phyloP scores from a whole-genome alignment of 495 filamentous ascomycete species.

The Sordaria brevicollis region DNA sequence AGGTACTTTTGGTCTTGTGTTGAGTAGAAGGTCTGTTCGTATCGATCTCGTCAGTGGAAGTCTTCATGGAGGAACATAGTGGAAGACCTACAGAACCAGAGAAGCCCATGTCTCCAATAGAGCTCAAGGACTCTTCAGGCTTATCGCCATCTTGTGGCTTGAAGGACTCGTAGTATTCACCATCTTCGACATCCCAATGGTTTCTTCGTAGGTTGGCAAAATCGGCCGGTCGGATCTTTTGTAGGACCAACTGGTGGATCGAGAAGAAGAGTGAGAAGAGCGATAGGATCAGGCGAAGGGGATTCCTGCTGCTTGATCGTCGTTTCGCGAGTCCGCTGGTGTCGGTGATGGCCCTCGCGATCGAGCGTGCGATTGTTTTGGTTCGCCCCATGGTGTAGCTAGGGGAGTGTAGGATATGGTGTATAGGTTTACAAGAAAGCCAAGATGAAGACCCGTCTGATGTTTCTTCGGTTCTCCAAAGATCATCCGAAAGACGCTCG shows the following conservation, averaged over 20 bases:
- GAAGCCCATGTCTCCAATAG: constrained; percentile 27
- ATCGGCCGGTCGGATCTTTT: constrained; percentile 26
- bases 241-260: constrained; percentile 26
- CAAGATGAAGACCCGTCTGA: background rate
- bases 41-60: background rate
- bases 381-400: constrained; percentile 18
- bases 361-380: constrained; percentile 19
- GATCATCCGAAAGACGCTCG: background rate
- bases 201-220: constrained; percentile 23
- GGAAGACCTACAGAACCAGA: constrained; percentile 19
- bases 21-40: constrained; percentile 52
- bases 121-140: constrained; percentile 13
- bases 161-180: constrained; percentile 18
- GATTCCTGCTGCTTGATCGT: background rate
- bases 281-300: constrained; percentile 13
- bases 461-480: background rate
- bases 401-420: background rate
- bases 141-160: constrained; percentile 3
- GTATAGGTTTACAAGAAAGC: background rate
- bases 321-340: constrained; percentile 8
- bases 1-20: constrained; percentile 51
- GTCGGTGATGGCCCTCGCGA: constrained; percentile 27
- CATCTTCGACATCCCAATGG: constrained; percentile 19
- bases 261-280: constrained; percentile 27
- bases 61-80: background rate